phyloP scores from a whole-genome alignment of 352 stramenopile species.

The Globisporangium emineosum region DNA sequence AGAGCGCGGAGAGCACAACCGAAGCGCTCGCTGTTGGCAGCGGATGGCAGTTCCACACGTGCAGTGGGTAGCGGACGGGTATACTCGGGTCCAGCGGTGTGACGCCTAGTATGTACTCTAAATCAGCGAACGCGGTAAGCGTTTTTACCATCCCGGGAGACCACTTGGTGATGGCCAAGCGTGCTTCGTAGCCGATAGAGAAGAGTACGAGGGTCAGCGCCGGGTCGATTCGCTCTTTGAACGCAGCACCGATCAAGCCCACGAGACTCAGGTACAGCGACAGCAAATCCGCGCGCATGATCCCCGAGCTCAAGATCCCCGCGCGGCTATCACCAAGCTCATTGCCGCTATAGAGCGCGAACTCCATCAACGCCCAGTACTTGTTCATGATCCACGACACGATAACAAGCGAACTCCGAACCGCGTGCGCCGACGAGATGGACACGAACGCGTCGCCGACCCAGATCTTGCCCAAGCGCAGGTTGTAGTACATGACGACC shows the following conservation, averaged over 20 bases:
- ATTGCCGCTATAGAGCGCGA: not conserved
- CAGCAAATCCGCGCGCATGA: slow-evolving; percentile 18
- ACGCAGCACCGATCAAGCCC: slow-evolving; percentile 24
- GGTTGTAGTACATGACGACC: not conserved
- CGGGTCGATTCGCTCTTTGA: slow-evolving; percentile 19
- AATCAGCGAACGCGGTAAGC: not conserved
- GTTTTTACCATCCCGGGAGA: slow-evolving; percentile 4
- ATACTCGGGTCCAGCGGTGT: not conserved
- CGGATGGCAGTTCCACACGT: slow-evolving; percentile 3
- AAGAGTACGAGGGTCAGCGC: slow-evolving; percentile 7
- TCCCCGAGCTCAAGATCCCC: not conserved
- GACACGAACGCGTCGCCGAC: not conserved
- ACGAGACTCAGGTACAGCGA: slow-evolving; percentile 9
- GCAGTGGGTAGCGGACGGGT: not conserved
- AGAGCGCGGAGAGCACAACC: not conserved
- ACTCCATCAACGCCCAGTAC: not conserved
- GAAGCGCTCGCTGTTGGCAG: not conserved
- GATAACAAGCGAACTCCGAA: slow-evolving; percentile 20
- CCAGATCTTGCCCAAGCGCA: not conserved
- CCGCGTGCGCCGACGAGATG: not conserved
- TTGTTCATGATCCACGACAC: not conserved
- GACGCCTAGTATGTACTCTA: slow-evolving; percentile 1
- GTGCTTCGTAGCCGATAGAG: slow-evolving; percentile 4
- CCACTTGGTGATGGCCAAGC: not conserved
- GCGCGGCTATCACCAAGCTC: not conserved